A percentile compares a stretch with the other conserved stretches of the same genome.
These are phyloP conservation scores for Nyssa sinensis DNA, from an alignment of 148 eudicot genomes.

Conservation along the genomic window DNA sequence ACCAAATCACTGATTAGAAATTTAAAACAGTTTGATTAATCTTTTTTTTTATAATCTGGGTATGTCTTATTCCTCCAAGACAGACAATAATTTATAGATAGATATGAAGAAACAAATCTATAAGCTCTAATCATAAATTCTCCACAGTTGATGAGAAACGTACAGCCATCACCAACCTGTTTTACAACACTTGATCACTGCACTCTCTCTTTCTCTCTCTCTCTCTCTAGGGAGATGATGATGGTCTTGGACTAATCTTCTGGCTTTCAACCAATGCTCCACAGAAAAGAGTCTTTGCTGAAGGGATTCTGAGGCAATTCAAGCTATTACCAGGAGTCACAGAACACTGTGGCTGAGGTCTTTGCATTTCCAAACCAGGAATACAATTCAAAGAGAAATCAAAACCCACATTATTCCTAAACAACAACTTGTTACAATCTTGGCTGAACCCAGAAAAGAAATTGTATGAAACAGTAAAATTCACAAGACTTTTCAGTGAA, in stretches of 20 bases:
- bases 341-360: conserved; percentile 68
- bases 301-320: conserved; percentile 59
- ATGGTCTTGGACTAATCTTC: conserved; percentile 3
- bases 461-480: conserved; percentile 68
- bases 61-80: conserved; percentile 6
- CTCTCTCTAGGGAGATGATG: conserved; percentile 44
- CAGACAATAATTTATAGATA: neutral
- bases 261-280: conserved; percentile 41
- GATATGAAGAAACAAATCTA: conserved; percentile 5
- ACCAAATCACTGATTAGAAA: neutral
- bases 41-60: neutral
- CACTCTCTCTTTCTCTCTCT: neutral
- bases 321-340: conserved; percentile 42
- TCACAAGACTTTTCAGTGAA: conserved; percentile 46
- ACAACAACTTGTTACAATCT: conserved; percentile 45
- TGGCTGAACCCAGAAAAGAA: conserved; percentile 70
- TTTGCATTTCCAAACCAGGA: conserved; percentile 59
- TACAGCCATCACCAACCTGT: conserved; percentile 21
- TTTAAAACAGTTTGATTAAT: neutral
- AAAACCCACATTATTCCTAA: conserved; percentile 51
- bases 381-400: conserved; percentile 74
- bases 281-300: conserved; percentile 58
- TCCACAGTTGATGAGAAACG: conserved; percentile 15
- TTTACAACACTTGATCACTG: neutral
- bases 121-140: conserved; percentile 1